These are phyloP conservation scores for Hansenula lynferdii DNA, from an alignment of 1,139 yeast genomes.

Conservation along the genomic window DNA sequence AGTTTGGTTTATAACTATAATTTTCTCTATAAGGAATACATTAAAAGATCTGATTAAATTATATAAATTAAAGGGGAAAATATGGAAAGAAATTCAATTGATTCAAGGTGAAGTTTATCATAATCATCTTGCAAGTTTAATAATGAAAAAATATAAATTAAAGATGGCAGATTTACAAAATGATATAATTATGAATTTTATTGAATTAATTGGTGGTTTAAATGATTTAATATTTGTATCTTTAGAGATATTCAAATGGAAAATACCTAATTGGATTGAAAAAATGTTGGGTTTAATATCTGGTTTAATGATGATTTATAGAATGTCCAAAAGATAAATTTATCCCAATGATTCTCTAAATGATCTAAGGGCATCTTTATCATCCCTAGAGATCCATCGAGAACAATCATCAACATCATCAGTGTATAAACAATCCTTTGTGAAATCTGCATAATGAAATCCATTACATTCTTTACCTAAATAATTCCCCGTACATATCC, in stretches of 20 bases:
- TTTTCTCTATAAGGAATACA: slow-evolving; percentile 14
- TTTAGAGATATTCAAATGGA: slow-evolving; percentile 19
- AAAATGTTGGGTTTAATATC: slow-evolving; percentile 16
- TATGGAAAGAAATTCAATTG: slow-evolving; percentile 12
- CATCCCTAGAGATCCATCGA: slow-evolving; percentile 34
- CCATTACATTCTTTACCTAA: slow-evolving; percentile 38
- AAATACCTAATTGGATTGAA: slow-evolving; percentile 15
- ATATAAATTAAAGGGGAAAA: slow-evolving; percentile 8
- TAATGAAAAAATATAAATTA: slow-evolving; percentile 13
- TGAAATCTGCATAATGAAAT: slow-evolving; percentile 45
- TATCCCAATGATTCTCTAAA: slow-evolving; percentile 9
- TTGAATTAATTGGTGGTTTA: slow-evolving; percentile 17
- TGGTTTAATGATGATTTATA: slow-evolving; percentile 18
- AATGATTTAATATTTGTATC: slow-evolving; percentile 21
- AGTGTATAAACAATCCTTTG: slow-evolving; percentile 26
- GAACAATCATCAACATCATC: slow-evolving; percentile 23
- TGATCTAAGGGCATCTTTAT: slow-evolving; percentile 20
- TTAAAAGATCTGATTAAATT: slow-evolving; percentile 10
- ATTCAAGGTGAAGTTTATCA: slow-evolving; percentile 1
- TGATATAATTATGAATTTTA: slow-evolving; percentile 9
- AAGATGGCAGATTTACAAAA: slow-evolving; percentile 14
- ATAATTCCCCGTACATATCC: slow-evolving; percentile 42
- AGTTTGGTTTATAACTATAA: slow-evolving; percentile 21
- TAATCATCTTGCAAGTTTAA: slow-evolving; percentile 8
- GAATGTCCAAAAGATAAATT: slow-evolving; percentile 14